Percentiles rank a stretch among this genome's conserved stretches.
Conservation (phyloP, 2,329 filamentous ascomycete genomes). For the Ascomycota sp. region DNA sequence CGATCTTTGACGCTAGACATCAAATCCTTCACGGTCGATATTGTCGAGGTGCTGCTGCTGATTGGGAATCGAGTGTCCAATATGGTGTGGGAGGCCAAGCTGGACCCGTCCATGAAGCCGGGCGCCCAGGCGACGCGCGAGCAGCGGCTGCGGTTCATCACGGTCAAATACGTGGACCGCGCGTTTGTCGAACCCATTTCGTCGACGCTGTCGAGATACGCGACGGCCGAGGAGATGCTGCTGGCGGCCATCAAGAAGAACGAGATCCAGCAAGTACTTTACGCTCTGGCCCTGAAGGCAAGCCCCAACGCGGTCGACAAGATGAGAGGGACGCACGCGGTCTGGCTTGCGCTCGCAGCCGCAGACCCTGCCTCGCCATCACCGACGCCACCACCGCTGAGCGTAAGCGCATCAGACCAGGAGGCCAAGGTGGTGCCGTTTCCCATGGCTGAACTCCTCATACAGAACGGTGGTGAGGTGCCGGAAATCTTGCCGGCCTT, state of each 20-base stretch:
- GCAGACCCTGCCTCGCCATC: constrained; percentile 72
- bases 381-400: constrained; percentile 23
- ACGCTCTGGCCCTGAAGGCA: constrained; percentile 67
- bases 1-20: constrained; percentile 89
- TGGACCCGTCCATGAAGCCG: constrained; percentile 58
- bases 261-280: constrained; percentile 82
- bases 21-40: constrained; percentile 89
- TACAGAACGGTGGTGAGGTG: constrained; percentile 87
- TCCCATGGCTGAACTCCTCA: constrained; percentile 70
- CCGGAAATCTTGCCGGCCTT: constrained; percentile 58
- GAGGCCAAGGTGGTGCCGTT: constrained; percentile 46
- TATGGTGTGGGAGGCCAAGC: constrained; percentile 81
- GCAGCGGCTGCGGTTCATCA: constrained; percentile 86
- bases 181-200: constrained; percentile 65
- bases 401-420: constrained; percentile 20
- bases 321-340: constrained; percentile 68
- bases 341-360: constrained; percentile 80
- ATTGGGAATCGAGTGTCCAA: constrained; percentile 92
- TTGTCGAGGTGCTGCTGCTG: constrained; percentile 78
- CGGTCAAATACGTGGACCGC: constrained; percentile 75
- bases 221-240: constrained; percentile 67
- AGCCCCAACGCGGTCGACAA: constrained; percentile 77
- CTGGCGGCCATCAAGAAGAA: constrained; percentile 90
- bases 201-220: constrained; percentile 52
- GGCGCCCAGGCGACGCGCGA: constrained; percentile 62